Evolutionary conservation across 2,329 filamentous ascomycete genomes (phyloP).

Genomic region (Pseudocercospora cruenta): DNA sequence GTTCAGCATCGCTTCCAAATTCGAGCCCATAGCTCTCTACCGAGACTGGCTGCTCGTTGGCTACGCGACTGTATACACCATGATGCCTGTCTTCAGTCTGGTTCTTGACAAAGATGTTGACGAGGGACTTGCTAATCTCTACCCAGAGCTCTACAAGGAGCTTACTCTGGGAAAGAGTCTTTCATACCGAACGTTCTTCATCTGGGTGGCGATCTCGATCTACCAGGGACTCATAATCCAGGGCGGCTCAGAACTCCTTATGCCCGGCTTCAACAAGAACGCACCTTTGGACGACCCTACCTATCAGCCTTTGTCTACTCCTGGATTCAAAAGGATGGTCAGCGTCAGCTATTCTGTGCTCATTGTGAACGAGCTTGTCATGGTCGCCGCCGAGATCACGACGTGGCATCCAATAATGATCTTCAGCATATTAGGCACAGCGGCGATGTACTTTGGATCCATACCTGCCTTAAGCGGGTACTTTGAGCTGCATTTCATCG

Average conservation of each 20-base stretch:
- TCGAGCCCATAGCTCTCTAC: conserved; percentile 93
- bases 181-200: conserved; percentile 91
- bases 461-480: conserved; percentile 88
- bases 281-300: conserved; percentile 20
- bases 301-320: conserved; percentile 26
- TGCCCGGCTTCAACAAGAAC: conserved; percentile 63
- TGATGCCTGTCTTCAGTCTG: conserved; percentile 86
- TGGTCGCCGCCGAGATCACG: conserved; percentile 95
- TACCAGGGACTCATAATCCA: conserved; percentile 97
- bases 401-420: conserved; percentile 98
- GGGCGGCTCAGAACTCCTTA: conserved; percentile 86
- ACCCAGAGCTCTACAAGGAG: conserved; percentile 97
- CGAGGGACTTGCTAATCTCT: conserved; percentile 88
- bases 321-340: conserved; percentile 66
- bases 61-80: conserved; percentile 95
- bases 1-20: conserved; percentile 89
- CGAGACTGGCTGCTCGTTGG: conserved; percentile 96
- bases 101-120: conserved; percentile 95
- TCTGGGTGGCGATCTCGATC: conserved; percentile 92
- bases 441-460: conserved; percentile 75
- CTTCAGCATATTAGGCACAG: conserved; percentile 78
- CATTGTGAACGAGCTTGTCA: conserved; percentile 90
- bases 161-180: conserved; percentile 85
- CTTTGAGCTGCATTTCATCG: conserved; percentile 80
- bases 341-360: conserved; percentile 89